Evolutionary conservation across 2,329 filamentous ascomycete species (phyloP).

Genomic region (Colletotrichum acutatum): DNA sequence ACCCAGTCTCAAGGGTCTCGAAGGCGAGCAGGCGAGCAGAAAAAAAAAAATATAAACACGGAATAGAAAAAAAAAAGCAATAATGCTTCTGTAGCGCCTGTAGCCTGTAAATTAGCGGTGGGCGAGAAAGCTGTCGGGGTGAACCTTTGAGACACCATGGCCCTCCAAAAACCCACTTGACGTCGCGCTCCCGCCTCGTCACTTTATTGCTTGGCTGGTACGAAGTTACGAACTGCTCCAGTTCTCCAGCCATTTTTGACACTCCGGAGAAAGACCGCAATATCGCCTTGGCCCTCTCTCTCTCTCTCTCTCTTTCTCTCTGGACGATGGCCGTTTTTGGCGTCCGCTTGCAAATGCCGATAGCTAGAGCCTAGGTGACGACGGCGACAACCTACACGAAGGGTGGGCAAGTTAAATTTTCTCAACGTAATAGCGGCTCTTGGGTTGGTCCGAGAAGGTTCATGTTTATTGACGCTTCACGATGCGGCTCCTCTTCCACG

Average conservation of each 20-base stretch:
- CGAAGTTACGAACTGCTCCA: background rate
- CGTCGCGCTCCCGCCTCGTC: conserved; percentile 16
- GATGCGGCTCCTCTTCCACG: background rate
- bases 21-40: background rate
- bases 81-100: conserved; percentile 5
- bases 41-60: background rate
- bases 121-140: conserved; percentile 16
- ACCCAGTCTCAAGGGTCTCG: background rate
- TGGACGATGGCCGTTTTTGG: background rate
- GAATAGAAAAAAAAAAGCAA: conserved; percentile 10
- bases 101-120: conserved; percentile 28
- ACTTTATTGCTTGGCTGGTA: background rate
- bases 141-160: conserved; percentile 16
- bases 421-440: conserved; percentile 19
- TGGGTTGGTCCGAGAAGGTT: background rate
- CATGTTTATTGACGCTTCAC: background rate
- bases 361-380: background rate
- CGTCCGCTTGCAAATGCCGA: background rate
- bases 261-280: conserved; percentile 17
- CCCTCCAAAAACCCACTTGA: conserved; percentile 22
- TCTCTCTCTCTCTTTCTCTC: background rate
- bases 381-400: background rate
- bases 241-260: conserved; percentile 11
- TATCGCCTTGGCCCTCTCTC: background rate
- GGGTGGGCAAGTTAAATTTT: background rate